Base-by-base conservation (phyloP, 306 rosid species). In the Canavalia ensiformis region DNA sequence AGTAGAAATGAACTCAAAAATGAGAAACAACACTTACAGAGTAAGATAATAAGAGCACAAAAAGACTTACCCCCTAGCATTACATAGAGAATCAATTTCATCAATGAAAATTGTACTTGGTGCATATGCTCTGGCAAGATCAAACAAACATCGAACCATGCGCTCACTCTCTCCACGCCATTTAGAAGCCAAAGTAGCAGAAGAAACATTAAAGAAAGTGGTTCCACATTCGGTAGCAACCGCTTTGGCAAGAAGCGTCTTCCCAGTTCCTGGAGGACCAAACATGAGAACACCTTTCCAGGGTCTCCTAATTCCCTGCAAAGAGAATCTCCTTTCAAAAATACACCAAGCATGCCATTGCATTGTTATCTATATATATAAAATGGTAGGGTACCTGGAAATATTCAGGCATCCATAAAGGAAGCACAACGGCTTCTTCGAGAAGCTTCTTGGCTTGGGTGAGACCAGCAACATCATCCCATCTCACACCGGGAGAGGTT, bases 91-190 rank as follows among this genome's bases (percentile, higher is more conserved):
- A 91, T 96, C 99, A 54, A 96, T 96, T 87, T 96, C 99, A 68
- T 96, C 99, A 42, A 96, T 96, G 86, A 96, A 96, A 83, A 96
- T 94, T 33, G 99, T 96, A 86, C 99, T 96, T 4, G 99, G 99
- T 1, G 99, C 97, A 91, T 96, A 94, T 55, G 99, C 92, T 88
- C 99, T 89, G 51, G 99, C 98, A 90, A 96, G 98, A 84, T 96
- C 99, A 88, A 96, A 96, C 83, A 93, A 89, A 81, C 99, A 96
- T 66, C 95, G 93, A 30, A 93, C 99, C 99, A 96, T 96, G 25
- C 99, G 97, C 83, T 96, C 99, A 88, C 99, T 96, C 88, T 96
- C 99, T 11, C 99, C 99, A 31, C 97, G 99, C 99, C 99, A 96
- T 83, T 96, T 96, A 34, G 99, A 96, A 80, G 99, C 99, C 66